These are phyloP conservation scores for Oenanthe sinensis DNA, from an alignment of 129 eudicot genomes.

Conservation along the genomic window DNA sequence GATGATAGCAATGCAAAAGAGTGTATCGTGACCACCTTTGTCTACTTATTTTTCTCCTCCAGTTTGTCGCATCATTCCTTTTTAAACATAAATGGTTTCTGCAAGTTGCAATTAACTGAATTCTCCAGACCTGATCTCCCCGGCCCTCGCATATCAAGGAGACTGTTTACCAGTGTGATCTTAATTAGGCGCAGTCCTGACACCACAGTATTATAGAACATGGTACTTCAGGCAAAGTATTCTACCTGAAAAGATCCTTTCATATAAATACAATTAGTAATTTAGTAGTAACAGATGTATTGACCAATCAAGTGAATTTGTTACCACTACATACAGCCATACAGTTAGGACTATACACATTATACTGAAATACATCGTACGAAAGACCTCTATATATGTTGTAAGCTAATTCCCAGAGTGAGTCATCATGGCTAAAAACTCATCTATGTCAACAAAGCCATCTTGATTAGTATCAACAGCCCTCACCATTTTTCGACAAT, in stretches of 20 bases:
- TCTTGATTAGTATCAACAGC: constrained; percentile 72
- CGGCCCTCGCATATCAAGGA: background rate
- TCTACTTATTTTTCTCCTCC: background rate
- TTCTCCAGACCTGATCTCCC: too few relatives aligned
- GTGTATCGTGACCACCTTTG: background rate
- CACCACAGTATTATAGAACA: background rate
- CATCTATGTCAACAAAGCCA: constrained; percentile 76
- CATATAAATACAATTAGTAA: too few relatives aligned
- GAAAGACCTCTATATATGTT: background rate
- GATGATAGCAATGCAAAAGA: background rate
- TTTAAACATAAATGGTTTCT: background rate
- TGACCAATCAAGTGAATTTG: too few relatives aligned
- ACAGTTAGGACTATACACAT: too few relatives aligned
- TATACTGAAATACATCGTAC: too few relatives aligned
- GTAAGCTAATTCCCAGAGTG: constrained; percentile 26
- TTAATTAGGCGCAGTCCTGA: background rate
- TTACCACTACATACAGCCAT: too few relatives aligned
- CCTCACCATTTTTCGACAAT: constrained; percentile 70
- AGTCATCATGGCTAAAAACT: constrained; percentile 83
- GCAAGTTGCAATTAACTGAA: background rate
- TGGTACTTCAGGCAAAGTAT: too few relatives aligned
- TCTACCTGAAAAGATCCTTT: too few relatives aligned
- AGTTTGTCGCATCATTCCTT: background rate
- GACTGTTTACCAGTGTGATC: background rate
- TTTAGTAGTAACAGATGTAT: too few relatives aligned